phyloP scores from a whole-genome alignment of 2,329 filamentous ascomycete genomes.

The Aspergillus terreus region DNA sequence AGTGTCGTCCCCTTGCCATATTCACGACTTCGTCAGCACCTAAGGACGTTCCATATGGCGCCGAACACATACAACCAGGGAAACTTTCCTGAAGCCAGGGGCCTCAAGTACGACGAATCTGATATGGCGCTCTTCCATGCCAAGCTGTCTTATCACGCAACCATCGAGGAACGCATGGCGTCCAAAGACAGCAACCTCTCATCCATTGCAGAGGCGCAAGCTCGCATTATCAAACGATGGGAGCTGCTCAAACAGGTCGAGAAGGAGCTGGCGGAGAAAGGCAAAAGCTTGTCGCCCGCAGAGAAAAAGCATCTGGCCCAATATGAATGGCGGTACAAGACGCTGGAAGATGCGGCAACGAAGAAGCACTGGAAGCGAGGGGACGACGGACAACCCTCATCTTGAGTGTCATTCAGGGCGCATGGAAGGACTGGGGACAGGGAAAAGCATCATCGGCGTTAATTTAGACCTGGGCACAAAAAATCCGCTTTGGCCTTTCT shows the following conservation, averaged over 20 bases:
- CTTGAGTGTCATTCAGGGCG: neutral
- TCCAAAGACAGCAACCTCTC: conserved; percentile 30
- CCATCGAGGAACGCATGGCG: conserved; percentile 30
- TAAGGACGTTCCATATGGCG: conserved; percentile 17
- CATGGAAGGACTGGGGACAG: neutral
- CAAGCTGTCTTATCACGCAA: conserved; percentile 33
- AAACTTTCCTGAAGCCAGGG: conserved; percentile 30
- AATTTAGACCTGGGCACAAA: conserved; percentile 17
- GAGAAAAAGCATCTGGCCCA: conserved; percentile 32
- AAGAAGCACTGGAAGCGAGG: neutral
- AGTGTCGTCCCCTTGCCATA: neutral
- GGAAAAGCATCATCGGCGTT: conserved; percentile 25
- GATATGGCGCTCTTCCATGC: conserved; percentile 37
- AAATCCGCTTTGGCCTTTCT: neutral
- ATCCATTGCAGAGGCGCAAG: conserved; percentile 32
- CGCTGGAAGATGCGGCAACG: conserved; percentile 29
- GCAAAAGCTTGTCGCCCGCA: conserved; percentile 25
- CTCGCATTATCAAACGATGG: conserved; percentile 33
- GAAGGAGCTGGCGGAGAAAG: conserved; percentile 31
- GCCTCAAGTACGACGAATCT: conserved; percentile 34
- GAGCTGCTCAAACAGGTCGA: conserved; percentile 32
- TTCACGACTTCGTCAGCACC: neutral
- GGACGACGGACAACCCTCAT: neutral
- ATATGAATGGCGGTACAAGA: conserved; percentile 33
- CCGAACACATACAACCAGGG: conserved; percentile 17